phyloP scores from a whole-genome alignment of 176 grass and related monocot species.

The Metroxylon sagu region DNA sequence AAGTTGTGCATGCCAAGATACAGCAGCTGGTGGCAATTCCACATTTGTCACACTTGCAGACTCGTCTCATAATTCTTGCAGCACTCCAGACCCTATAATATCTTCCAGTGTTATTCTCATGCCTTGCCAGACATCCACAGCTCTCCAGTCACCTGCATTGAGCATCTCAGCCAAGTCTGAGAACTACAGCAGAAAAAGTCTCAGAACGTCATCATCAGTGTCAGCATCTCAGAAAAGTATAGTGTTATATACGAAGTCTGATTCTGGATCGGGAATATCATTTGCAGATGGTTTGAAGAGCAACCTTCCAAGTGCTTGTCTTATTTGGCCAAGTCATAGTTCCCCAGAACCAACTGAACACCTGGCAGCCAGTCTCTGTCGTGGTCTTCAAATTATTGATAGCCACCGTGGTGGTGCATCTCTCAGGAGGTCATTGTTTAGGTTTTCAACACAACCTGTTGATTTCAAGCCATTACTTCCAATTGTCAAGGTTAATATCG shows the following conservation, averaged over 20 bases:
- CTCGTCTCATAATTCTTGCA: too few species aligned
- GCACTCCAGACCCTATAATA: background rate
- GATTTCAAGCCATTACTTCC: slow-evolving; percentile 38
- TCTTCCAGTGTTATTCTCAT: slow-evolving; percentile 17
- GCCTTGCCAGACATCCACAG: slow-evolving; percentile 3
- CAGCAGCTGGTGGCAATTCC: too few species aligned
- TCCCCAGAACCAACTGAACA: slow-evolving; percentile 8
- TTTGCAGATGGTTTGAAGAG: slow-evolving; percentile 9
- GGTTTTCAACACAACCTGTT: slow-evolving; percentile 49
- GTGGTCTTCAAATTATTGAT: slow-evolving; percentile 74
- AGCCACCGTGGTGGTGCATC: slow-evolving; percentile 46
- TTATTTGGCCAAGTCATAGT: slow-evolving; percentile 2
- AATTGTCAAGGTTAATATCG: slow-evolving; percentile 59
- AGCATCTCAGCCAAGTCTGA: slow-evolving; percentile 17
- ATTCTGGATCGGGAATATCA: slow-evolving; percentile 4
- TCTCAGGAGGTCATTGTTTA: slow-evolving; percentile 67
- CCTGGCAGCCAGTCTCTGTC: slow-evolving; percentile 70
- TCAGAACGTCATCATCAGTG: slow-evolving; percentile 29
- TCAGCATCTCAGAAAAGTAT: slow-evolving; percentile 36
- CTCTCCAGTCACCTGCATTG: slow-evolving; percentile 5
- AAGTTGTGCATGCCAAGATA: too few species aligned
- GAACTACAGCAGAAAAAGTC: slow-evolving; percentile 34
- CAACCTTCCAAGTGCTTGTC: slow-evolving; percentile 8
- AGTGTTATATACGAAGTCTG: slow-evolving; percentile 2
- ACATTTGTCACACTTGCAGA: too few species aligned